These are phyloP conservation scores for Nakazawaea wickerhamii DNA, from an alignment of 805 yeast species.

Conservation along the genomic window DNA sequence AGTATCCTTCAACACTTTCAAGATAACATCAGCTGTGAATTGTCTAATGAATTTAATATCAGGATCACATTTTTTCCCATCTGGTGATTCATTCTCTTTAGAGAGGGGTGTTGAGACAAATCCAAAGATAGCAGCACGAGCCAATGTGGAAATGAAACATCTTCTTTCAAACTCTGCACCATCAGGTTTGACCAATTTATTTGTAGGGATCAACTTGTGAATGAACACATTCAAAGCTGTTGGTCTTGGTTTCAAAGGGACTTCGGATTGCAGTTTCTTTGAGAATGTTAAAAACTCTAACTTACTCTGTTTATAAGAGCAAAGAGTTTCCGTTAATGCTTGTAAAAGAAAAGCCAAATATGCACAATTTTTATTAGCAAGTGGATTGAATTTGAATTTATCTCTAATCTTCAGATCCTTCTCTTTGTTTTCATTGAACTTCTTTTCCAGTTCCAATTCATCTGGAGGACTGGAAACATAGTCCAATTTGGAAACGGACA, in stretches of 20 bases:
- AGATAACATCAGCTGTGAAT: conserved; percentile 63
- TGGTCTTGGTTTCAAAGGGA: conserved; percentile 58
- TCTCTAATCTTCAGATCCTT: conserved; percentile 21
- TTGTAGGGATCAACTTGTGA: conserved; percentile 64
- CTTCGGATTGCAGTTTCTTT: conserved; percentile 38
- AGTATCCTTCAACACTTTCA: conserved; percentile 56
- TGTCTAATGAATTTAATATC: conserved; percentile 70
- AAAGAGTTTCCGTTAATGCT: conserved; percentile 61
- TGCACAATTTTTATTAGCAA: conserved; percentile 48
- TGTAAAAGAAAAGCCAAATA: conserved; percentile 67
- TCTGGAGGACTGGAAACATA: conserved; percentile 19
- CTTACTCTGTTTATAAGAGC: conserved; percentile 77
- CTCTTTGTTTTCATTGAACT: conserved; percentile 18
- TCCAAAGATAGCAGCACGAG: conserved; percentile 55
- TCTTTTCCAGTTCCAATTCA: conserved; percentile 21
- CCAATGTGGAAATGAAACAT: conserved; percentile 52
- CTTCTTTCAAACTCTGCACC: conserved; percentile 46
- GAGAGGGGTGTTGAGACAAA: conserved; percentile 55
- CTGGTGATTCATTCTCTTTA: conserved; percentile 38
- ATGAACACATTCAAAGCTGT: conserved; percentile 73
- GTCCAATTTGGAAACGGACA: conserved; percentile 32
- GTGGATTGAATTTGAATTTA: conserved; percentile 10
- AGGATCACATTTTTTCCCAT: conserved; percentile 51
- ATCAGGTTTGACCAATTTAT: conserved; percentile 31
- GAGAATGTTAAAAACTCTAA: conserved; percentile 77